Evolutionary conservation across 228 moss, liverwort and hornwort genomes (phyloP), one percentile per base, ranked within the genome.

Genomic region (Sphagnum magellanicum): DNA sequence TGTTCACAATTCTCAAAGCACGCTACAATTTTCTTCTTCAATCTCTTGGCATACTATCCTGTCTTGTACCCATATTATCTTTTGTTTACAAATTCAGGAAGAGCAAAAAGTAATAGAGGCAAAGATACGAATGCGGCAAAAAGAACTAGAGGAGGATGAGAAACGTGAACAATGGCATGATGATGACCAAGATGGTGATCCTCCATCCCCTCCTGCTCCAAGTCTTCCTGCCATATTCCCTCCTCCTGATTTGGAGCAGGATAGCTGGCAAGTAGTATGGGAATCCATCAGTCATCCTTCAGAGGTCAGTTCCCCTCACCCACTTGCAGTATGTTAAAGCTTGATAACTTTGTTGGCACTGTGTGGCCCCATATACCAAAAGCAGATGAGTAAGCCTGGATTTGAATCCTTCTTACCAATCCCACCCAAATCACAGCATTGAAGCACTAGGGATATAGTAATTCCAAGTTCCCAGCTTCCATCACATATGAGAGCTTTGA

Each of bases 71-170:
- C 55, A 8, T 8, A 2, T 8, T 55, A 55, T 55, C 12, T 55
- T 8, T 8, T 8, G 6, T 53, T 16, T 71, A 63, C 6, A 48
- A 48, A 17, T 73, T 72, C 69, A 88, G 88, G 88, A 88, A 63
- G 88, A 88, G 76, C 88, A 88, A 61, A 88, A 88, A 68, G 80
- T 88, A 13, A 85, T 88, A 59, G 88, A 88, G 74, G 88, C 88
- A 5, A 88, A 88, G 78, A 88, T 88, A 61, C 84, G 88, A 50
- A 85, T 88, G 78, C 88, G 88, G 6, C 84, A 78, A 62, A 75
- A 88, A 64, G 88, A 88, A 73, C 82, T 75, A 63, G 76, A 76
- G 67, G 88, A 84, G 50, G 88, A 88, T 49, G 80, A 80, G 52
- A 78, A 80, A 67, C 77, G 88, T 12, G 72, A 77, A 65, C 75